Conservation (phyloP, 139 green algal species). For the Tetradesmus obliquus region DNA sequence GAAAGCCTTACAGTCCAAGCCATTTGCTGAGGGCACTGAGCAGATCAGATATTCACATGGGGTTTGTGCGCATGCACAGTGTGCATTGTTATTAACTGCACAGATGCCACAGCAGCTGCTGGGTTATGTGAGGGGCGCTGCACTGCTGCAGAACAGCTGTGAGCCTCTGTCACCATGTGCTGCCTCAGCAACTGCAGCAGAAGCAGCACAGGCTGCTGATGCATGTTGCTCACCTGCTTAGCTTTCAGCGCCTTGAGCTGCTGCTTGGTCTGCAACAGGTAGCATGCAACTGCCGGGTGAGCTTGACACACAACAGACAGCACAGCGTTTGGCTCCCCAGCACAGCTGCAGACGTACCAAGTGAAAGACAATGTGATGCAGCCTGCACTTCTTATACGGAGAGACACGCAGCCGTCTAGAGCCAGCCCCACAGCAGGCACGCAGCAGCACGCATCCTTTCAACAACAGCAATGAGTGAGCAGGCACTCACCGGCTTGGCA, state of each 20-base stretch:
- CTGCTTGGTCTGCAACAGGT: conserved; percentile 19
- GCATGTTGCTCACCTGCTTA: conserved; percentile 4
- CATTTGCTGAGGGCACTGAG: too few species aligned
- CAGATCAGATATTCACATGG: too few species aligned
- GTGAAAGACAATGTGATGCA: too few species aligned
- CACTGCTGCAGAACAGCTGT: neutral
- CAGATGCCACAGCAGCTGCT: neutral
- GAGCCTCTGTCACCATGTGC: neutral
- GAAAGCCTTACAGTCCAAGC: too few species aligned
- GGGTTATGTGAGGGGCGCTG: too few species aligned
- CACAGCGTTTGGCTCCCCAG: neutral
- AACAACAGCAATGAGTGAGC: neutral
- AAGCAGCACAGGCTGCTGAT: neutral
- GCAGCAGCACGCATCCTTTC: neutral
- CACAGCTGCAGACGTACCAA: too few species aligned
- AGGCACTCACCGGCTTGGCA: conserved; percentile 8
- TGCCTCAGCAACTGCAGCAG: neutral
- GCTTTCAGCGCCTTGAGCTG: conserved; percentile 31
- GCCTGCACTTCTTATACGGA: too few species aligned
- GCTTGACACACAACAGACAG: neutral
- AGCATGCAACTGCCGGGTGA: neutral
- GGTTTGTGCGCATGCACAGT: too few species aligned
- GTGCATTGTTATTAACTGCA: too few species aligned
- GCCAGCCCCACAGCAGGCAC: too few species aligned
- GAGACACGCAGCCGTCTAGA: too few species aligned